Percentiles rank a stretch among this genome's conserved stretches.
Evolutionary conservation across 1,284 basidiomycete species (phyloP).

Genomic region (Ceratobasidium sp.): DNA sequence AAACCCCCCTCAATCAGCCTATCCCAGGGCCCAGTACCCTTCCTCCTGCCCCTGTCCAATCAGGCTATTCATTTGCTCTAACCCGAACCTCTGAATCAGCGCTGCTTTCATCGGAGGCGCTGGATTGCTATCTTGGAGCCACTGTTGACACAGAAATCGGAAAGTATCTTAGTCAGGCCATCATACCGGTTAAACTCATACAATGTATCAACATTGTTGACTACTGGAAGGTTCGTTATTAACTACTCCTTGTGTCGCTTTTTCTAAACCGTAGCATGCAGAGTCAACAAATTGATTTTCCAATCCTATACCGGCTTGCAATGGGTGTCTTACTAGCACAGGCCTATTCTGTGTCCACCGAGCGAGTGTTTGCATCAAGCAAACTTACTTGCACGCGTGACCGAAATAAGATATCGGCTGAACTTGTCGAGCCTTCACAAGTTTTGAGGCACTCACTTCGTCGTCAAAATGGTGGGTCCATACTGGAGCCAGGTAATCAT

Average conservation of each 20-base stretch:
- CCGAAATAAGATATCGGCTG: constrained; percentile 1
- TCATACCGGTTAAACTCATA: too few species aligned
- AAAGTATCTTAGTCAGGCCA: too few species aligned
- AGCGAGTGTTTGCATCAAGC: constrained; percentile 24
- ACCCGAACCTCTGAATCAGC: too few species aligned
- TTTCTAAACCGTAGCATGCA: too few species aligned
- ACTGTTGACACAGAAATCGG: too few species aligned
- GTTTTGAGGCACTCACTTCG: constrained; percentile 17
- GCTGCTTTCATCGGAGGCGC: too few species aligned
- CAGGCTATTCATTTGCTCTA: too few species aligned
- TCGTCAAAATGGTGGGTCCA: background rate
- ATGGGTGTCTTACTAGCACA: constrained; percentile 18
- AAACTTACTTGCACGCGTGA: constrained; percentile 19
- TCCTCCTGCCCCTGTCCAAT: too few species aligned
- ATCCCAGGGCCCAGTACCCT: too few species aligned
- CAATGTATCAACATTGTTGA: constrained; percentile 1
- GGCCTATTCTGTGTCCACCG: constrained; percentile 14
- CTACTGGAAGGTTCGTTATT: constrained; percentile 3
- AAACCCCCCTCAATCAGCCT: too few species aligned
- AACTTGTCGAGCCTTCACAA: constrained; percentile 2
- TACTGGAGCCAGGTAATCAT: background rate
- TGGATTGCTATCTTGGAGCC: too few species aligned
- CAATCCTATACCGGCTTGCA: constrained; percentile 3
- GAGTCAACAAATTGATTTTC: too few species aligned
- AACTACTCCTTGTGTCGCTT: background rate